Conservation (phyloP, 2,329 filamentous ascomycete species). For the Phoma sp. region DNA sequence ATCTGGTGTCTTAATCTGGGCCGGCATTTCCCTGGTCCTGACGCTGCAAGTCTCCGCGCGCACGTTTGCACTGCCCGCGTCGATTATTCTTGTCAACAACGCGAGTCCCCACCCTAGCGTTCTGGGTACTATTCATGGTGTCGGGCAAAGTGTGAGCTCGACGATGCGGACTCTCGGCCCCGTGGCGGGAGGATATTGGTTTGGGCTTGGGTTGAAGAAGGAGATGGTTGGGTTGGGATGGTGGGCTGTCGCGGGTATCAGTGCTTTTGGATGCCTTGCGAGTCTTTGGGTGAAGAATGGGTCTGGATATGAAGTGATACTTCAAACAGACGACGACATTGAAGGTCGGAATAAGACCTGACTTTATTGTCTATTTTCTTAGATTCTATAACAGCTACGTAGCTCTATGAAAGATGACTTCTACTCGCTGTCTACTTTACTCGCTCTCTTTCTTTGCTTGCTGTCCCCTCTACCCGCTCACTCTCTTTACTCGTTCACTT, state of each 20-base stretch:
- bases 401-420: neutral
- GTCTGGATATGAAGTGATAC: neutral
- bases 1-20: constrained; percentile 66
- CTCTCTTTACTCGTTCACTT: too few species aligned
- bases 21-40: constrained; percentile 67
- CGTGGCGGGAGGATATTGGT: constrained; percentile 60
- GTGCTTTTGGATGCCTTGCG: constrained; percentile 9
- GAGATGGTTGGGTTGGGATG: constrained; percentile 63
- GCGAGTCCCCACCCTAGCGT: constrained; percentile 61
- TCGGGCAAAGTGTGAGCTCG: constrained; percentile 62
- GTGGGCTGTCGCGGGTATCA: constrained; percentile 57
- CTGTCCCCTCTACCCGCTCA: too few species aligned
- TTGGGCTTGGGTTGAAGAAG: constrained; percentile 59
- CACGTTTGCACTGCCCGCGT: constrained; percentile 68
- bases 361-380: neutral
- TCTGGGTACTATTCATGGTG: constrained; percentile 64
- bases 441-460: too few species aligned
- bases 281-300: constrained; percentile 13
- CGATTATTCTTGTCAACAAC: constrained; percentile 65
- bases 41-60: constrained; percentile 73
- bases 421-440: too few species aligned
- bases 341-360: neutral
- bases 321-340: neutral
- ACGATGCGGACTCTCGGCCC: constrained; percentile 63
- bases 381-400: neutral